Evolutionary conservation across 2,329 filamentous ascomycete genomes (phyloP).

Genomic region (Gnomoniopsis smithogilvyi): DNA sequence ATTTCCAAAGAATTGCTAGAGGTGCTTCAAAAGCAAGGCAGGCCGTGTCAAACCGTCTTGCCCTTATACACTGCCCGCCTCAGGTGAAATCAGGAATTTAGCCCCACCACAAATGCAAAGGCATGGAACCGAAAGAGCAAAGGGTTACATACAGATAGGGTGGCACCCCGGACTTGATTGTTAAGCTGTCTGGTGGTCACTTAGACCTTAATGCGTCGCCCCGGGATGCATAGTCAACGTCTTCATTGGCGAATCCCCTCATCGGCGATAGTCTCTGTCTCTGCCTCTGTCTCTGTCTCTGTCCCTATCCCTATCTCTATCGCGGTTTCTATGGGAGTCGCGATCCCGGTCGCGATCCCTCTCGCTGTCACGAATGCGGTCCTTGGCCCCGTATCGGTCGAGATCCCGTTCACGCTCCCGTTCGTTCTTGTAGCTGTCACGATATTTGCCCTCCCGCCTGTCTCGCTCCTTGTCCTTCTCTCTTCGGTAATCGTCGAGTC

Average conservation of each 20-base stretch:
- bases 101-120: neutral
- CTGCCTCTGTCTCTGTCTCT: neutral
- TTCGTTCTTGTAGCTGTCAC: constrained; percentile 44
- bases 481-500: constrained; percentile 48
- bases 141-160: constrained; percentile 8
- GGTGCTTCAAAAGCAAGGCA: neutral
- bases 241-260: neutral
- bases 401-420: constrained; percentile 40
- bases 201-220: neutral
- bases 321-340: constrained; percentile 3
- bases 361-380: constrained; percentile 9
- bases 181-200: neutral
- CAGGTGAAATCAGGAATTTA: neutral
- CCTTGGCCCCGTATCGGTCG: constrained; percentile 27
- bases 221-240: neutral
- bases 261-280: constrained; percentile 14
- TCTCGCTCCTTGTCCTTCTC: constrained; percentile 41
- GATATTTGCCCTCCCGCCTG: constrained; percentile 36
- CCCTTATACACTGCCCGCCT: neutral
- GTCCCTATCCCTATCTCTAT: neutral
- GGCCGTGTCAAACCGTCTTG: neutral
- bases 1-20: too few species aligned
- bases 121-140: neutral
- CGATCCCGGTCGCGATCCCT: constrained; percentile 10
- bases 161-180: neutral